Percentiles rank a stretch among this genome's conserved stretches.
Evolutionary conservation across 2,329 filamentous ascomycete genomes (phyloP).

Genomic region (Diaporthe humulicola): DNA sequence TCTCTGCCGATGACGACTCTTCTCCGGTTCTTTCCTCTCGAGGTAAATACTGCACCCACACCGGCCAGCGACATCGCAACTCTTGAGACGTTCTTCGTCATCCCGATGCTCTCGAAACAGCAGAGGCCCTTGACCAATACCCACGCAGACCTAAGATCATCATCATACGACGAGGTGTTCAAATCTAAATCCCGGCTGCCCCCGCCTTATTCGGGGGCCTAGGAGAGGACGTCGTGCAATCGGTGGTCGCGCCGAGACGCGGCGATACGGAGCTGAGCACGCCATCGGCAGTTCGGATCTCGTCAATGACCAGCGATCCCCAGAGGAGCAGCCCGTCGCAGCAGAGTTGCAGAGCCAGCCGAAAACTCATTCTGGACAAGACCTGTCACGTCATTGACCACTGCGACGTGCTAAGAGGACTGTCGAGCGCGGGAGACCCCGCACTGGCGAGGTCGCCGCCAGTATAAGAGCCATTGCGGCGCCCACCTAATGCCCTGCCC

Average conservation of each 20-base stretch:
- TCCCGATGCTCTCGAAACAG: conserved; percentile 1
- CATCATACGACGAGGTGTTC: background rate
- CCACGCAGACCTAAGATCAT: conserved; percentile 11
- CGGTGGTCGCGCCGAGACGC: conserved; percentile 34
- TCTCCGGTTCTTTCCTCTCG: background rate
- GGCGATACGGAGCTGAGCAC: conserved; percentile 37
- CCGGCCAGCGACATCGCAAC: conserved; percentile 20
- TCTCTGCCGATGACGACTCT: background rate
- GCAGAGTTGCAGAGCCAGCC: conserved; percentile 11
- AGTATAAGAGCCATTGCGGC: conserved; percentile 20
- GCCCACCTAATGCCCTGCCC: background rate
- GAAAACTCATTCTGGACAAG: conserved; percentile 1
- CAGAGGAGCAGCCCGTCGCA: conserved; percentile 5
- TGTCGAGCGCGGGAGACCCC: conserved; percentile 20
- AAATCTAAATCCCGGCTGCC: background rate
- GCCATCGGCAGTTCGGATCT: conserved; percentile 40
- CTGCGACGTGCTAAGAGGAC: conserved; percentile 28
- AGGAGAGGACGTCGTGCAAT: background rate
- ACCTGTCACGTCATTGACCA: conserved; percentile 33
- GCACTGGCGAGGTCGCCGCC: conserved; percentile 8
- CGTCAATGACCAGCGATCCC: conserved; percentile 36
- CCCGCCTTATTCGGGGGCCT: background rate
- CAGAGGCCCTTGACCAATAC: background rate
- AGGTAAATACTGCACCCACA: background rate
- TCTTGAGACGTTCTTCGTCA: background rate